Conservation (phyloP, 2,329 filamentous ascomycete genomes). For the Aspergillus novoparasiticus region DNA sequence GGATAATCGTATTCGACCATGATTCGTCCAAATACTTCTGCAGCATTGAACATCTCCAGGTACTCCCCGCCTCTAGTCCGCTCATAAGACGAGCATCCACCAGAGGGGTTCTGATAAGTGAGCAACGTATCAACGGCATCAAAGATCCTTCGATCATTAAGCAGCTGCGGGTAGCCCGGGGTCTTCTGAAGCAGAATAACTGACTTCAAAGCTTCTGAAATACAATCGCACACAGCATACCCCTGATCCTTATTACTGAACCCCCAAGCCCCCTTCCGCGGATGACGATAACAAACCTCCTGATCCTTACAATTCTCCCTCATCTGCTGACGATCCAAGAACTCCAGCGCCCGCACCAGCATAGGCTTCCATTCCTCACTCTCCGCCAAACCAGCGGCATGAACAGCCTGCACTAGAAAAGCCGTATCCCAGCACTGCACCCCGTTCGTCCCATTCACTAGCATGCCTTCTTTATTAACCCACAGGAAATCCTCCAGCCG, state of each 20-base stretch:
- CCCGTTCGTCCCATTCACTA: conserved; percentile 10
- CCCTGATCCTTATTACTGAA: conserved; percentile 13
- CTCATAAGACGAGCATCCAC: conserved; percentile 14
- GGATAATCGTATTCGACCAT: conserved; percentile 16
- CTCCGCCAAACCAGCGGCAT: conserved; percentile 2
- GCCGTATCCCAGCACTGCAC: conserved; percentile 14
- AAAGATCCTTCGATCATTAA: neutral
- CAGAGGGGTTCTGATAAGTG: conserved; percentile 9
- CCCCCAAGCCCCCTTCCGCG: conserved; percentile 14
- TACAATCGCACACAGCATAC: conserved; percentile 9
- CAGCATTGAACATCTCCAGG: conserved; percentile 13
- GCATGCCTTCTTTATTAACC: conserved; percentile 8
- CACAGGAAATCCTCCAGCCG: conserved; percentile 9
- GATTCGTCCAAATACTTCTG: conserved; percentile 13
- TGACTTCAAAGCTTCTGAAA: conserved; percentile 12
- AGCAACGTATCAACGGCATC: conserved; percentile 11
- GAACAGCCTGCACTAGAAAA: conserved; percentile 6
- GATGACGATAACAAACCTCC: neutral
- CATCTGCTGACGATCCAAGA: conserved; percentile 6
- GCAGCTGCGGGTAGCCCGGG: neutral
- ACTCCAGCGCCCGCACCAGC: conserved; percentile 8
- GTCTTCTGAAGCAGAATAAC: conserved; percentile 7
- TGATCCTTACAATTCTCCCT: neutral
- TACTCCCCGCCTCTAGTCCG: neutral
- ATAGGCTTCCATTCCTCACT: neutral